Evolutionary conservation across 306 rosid species (phyloP).

Genomic region (Prinsepia uniflora): DNA sequence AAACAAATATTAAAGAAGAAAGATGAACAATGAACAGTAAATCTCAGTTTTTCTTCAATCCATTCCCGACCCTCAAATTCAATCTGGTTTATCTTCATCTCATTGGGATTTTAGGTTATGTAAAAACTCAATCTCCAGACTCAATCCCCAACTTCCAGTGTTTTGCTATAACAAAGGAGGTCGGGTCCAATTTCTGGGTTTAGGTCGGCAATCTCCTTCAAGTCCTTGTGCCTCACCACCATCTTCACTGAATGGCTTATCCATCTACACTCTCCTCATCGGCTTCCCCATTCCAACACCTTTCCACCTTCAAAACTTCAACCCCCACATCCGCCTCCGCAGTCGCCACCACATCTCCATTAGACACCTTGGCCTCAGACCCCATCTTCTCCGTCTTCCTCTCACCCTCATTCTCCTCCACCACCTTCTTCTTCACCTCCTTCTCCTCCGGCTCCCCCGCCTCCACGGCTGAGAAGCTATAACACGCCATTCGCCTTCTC

Average conservation of each 20-base stretch:
- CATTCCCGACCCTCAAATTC: too few relatives aligned
- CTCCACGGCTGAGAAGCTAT: constrained; percentile 94
- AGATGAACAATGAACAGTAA: too few relatives aligned
- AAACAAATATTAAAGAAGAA: too few relatives aligned
- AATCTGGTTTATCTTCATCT: too few relatives aligned
- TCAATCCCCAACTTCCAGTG: too few relatives aligned
- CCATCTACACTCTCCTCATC: constrained; percentile 22
- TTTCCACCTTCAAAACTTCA: constrained; percentile 53
- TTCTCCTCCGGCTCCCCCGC: constrained; percentile 98
- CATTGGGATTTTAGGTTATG: too few relatives aligned
- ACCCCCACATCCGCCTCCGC: constrained; percentile 22
- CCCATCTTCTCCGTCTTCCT: constrained; percentile 92
- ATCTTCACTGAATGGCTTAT: constrained; percentile 27
- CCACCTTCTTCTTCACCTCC: constrained; percentile 91
- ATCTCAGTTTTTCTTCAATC: too few relatives aligned
- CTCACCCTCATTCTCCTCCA: constrained; percentile 78
- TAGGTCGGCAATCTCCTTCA: too few relatives aligned
- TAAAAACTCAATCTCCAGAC: too few relatives aligned
- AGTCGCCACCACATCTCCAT: constrained; percentile 38
- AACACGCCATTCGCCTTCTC: constrained; percentile 83
- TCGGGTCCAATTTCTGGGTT: too few relatives aligned
- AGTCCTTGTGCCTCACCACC: too few relatives aligned
- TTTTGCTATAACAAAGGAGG: too few relatives aligned
- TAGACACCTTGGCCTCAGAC: constrained; percentile 78
- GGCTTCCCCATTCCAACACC: constrained; percentile 50